These are phyloP conservation scores for Hyaloscypha bicolor DNA, from an alignment of 495 filamentous ascomycete species.

Conservation along the genomic window DNA sequence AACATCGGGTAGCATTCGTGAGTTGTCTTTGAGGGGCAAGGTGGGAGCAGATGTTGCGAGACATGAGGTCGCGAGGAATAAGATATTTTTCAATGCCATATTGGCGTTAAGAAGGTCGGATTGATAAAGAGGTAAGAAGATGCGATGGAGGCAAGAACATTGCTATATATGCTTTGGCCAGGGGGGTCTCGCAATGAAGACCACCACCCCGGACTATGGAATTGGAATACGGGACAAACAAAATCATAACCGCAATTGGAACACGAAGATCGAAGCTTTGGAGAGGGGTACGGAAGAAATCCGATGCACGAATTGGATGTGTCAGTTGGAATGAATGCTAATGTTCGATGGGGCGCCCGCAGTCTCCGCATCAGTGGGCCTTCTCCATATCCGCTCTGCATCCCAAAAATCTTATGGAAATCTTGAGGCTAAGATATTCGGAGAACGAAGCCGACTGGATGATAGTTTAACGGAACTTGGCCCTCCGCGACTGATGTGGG, in stretches of 20 bases:
- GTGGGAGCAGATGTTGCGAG: constrained; percentile 22
- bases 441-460: constrained; percentile 3
- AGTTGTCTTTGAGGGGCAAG: constrained; percentile 7
- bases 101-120: neutral
- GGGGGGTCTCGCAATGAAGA: too few relatives aligned
- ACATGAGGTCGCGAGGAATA: constrained; percentile 18
- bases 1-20: constrained; percentile 11
- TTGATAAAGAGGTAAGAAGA: neutral
- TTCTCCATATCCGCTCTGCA: neutral
- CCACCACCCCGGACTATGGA: too few relatives aligned
- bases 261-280: neutral
- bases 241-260: neutral
- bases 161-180: neutral
- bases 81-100: constrained; percentile 22
- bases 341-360: neutral
- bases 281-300: neutral
- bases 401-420: neutral
- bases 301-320: neutral
- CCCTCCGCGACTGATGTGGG: neutral
- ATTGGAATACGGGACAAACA: neutral
- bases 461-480: neutral
- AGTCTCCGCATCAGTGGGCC: neutral
- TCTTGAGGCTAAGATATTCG: constrained; percentile 1
- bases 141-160: neutral
- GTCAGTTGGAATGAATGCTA: neutral